These are phyloP conservation scores for Bimuria novae-zelandiae DNA, from an alignment of 2,329 filamentous ascomycete genomes.

Conservation along the genomic window DNA sequence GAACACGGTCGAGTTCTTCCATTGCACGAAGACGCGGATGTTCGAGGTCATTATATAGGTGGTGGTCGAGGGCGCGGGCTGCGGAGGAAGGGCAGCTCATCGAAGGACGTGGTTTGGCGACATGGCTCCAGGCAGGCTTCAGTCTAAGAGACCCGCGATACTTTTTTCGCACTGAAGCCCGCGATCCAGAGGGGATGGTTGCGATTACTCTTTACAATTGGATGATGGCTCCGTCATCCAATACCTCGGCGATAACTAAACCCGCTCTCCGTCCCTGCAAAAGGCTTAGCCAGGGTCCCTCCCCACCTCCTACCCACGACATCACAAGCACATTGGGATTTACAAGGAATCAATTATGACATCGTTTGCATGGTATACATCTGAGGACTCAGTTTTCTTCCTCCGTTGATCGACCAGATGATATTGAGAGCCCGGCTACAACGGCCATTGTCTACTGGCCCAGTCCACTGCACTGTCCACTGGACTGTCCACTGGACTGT, in stretches of 20 bases:
- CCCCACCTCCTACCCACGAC: background rate
- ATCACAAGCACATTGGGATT: background rate
- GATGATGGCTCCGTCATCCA: constrained; percentile 7
- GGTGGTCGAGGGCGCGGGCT: constrained; percentile 29
- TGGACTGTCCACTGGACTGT: no score
- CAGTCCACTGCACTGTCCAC: no score
- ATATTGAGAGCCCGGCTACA: no score
- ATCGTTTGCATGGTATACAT: no score
- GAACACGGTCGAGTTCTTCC: constrained; percentile 93
- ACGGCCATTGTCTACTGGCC: no score
- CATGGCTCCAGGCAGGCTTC: constrained; percentile 31
- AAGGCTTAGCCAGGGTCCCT: constrained; percentile 4
- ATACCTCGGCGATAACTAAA: constrained; percentile 10
- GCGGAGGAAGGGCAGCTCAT: constrained; percentile 39
- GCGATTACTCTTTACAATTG: background rate
- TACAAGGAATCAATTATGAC: no score
- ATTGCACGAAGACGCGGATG: constrained; percentile 94
- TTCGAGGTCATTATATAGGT: constrained; percentile 57
- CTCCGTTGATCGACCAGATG: no score
- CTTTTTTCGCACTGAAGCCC: background rate
- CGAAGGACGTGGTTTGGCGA: constrained; percentile 28
- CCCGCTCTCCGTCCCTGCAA: constrained; percentile 8
- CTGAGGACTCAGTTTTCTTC: no score
- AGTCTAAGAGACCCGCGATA: background rate
- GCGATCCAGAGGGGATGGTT: background rate